Conservation (phyloP, 73 alveolate species). For the Symbiodinium pilosum region DNA sequence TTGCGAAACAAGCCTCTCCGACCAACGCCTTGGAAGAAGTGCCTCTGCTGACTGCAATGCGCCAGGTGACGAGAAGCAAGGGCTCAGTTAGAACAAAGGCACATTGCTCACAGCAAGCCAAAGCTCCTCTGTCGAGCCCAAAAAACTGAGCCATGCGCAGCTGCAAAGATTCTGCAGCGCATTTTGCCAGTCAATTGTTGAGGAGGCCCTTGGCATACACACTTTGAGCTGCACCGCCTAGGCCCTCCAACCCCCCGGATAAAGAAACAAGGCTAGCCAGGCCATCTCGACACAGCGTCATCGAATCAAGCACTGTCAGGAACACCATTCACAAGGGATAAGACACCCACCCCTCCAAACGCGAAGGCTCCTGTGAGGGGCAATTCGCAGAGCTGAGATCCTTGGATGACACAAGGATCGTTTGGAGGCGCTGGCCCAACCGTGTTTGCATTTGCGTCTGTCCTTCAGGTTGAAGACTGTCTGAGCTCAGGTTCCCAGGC, state of each 20-base stretch:
- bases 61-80: background rate
- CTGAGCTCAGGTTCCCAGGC: no score
- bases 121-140: background rate
- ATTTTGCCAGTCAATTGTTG: background rate
- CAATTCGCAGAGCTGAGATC: background rate
- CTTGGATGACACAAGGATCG: background rate
- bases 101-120: no score
- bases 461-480: no score
- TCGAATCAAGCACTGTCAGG: no score
- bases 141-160: background rate
- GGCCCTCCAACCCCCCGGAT: no score
- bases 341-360: background rate
- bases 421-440: no score
- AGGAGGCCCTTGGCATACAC: background rate
- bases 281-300: no score
- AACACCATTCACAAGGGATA: no score
- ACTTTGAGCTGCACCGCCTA: no score
- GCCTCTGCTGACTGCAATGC: background rate
- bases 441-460: no score
- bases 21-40: background rate
- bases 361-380: slow-evolving; percentile 7
- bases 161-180: background rate
- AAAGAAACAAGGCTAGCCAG: no score
- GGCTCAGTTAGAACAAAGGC: no score
- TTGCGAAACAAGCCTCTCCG: background rate